Conservation (phyloP, 768 basidiomycete species). For the Panus rudis region DNA sequence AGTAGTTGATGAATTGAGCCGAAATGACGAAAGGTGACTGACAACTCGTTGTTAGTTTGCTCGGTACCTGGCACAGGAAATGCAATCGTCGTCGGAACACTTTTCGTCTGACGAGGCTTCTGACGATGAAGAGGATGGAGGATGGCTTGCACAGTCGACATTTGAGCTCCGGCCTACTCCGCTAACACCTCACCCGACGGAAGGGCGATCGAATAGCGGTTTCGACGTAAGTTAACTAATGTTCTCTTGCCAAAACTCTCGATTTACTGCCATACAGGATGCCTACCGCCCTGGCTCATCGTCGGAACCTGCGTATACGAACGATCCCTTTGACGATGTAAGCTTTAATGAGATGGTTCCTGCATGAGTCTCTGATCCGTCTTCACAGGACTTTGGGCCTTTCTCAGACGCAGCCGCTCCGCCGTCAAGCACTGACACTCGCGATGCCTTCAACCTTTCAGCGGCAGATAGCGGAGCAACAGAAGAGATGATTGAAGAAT, state of each 20-base stretch:
- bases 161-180: slow-evolving; percentile 37
- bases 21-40: background rate
- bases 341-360: slow-evolving; percentile 18
- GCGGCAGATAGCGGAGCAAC: slow-evolving; percentile 46
- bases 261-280: slow-evolving; percentile 18
- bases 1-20: slow-evolving; percentile 10
- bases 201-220: slow-evolving; percentile 21
- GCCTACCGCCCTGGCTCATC: slow-evolving; percentile 19
- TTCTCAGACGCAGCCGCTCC: slow-evolving; percentile 65
- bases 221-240: slow-evolving; percentile 20
- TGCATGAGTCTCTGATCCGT: background rate
- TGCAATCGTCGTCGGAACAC: slow-evolving; percentile 45
- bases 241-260: background rate
- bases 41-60: slow-evolving; percentile 50
- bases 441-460: slow-evolving; percentile 48
- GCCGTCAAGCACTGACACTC: too few relatives aligned
- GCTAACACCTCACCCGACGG: slow-evolving; percentile 18
- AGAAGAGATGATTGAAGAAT: slow-evolving; percentile 53
- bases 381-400: slow-evolving; percentile 42
- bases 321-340: slow-evolving; percentile 37
- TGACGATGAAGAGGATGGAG: slow-evolving; percentile 67
- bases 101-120: slow-evolving; percentile 44
- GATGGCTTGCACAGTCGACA: slow-evolving; percentile 76
- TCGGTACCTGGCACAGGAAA: slow-evolving; percentile 69
- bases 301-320: slow-evolving; percentile 14